phyloP scores from a whole-genome alignment of 352 stramenopile species.

The Globisporangium ultimum region DNA sequence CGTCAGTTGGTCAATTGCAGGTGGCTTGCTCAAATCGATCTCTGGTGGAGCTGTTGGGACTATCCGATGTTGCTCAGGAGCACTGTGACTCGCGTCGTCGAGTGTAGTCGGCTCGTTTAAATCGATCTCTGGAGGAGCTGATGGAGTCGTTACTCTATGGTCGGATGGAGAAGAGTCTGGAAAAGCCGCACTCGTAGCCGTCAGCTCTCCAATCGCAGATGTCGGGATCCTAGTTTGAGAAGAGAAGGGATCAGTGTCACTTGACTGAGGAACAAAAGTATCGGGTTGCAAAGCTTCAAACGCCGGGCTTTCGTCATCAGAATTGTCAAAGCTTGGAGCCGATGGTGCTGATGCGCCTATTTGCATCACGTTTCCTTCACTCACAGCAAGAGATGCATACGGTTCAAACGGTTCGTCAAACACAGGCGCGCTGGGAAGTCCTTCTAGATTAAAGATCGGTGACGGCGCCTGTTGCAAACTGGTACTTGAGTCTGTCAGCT shows the following conservation, averaged over 20 bases:
- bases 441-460: not conserved
- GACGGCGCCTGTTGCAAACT: not conserved
- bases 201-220: not conserved
- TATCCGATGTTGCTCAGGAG: not conserved
- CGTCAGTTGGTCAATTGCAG: slow-evolving; percentile 8
- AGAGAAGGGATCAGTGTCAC: not conserved
- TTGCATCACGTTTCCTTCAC: not conserved
- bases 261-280: not conserved
- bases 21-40: slow-evolving; percentile 5
- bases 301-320: slow-evolving; percentile 26
- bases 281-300: not conserved
- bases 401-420: slow-evolving; percentile 11
- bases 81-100: slow-evolving; percentile 5
- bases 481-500: not conserved
- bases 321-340: slow-evolving; percentile 38
- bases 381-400: slow-evolving; percentile 2
- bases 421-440: slow-evolving; percentile 9
- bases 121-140: slow-evolving; percentile 14
- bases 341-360: slow-evolving; percentile 24
- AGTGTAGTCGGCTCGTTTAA: slow-evolving; percentile 8
- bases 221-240: not conserved
- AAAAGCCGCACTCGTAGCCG: slow-evolving; percentile 11
- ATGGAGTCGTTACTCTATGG: slow-evolving; percentile 1
- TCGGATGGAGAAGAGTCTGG: slow-evolving; percentile 14
- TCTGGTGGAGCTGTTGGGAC: slow-evolving; percentile 14